Evolutionary conservation across 176 grass and related monocot species (phyloP).

Genomic region (Olyra latifolia): DNA sequence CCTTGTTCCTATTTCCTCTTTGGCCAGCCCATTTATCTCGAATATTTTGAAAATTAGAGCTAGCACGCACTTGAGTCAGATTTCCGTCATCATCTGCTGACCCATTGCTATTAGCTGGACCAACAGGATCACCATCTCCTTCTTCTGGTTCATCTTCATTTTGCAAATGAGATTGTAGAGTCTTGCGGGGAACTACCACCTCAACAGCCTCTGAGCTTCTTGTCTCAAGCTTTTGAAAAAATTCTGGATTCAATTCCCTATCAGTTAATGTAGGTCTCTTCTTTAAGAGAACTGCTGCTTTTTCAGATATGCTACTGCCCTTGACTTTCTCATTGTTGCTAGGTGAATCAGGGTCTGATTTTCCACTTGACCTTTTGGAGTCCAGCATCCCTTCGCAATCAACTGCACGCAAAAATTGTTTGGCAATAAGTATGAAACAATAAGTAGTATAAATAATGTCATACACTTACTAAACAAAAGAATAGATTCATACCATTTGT

Average conservation of each 20-base stretch:
- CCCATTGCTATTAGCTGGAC: slow-evolving; percentile 52
- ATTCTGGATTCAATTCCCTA: slow-evolving; percentile 87
- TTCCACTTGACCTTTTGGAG: slow-evolving; percentile 42
- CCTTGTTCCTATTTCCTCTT: slow-evolving; percentile 56
- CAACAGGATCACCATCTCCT: slow-evolving; percentile 52
- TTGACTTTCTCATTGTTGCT: slow-evolving; percentile 54
- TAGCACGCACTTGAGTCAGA: slow-evolving; percentile 40
- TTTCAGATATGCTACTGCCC: slow-evolving; percentile 69
- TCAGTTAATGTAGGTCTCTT: slow-evolving; percentile 78
- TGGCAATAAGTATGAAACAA: background rate
- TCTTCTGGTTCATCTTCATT: slow-evolving; percentile 55
- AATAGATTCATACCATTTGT: slow-evolving; percentile 45
- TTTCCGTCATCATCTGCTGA: slow-evolving; percentile 46
- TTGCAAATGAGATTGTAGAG: slow-evolving; percentile 54
- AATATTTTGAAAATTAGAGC: slow-evolving; percentile 50
- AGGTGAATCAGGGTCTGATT: slow-evolving; percentile 56
- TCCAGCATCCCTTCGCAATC: slow-evolving; percentile 64
- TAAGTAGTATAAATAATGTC: slow-evolving; percentile 11
- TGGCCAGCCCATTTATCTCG: slow-evolving; percentile 71
- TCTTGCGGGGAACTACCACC: slow-evolving; percentile 70
- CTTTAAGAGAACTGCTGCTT: slow-evolving; percentile 81
- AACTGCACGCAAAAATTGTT: slow-evolving; percentile 29
- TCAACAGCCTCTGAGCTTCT: slow-evolving; percentile 72
- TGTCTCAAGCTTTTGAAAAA: slow-evolving; percentile 94
- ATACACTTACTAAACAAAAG: background rate